These are phyloP conservation scores for Lojkania enalia DNA, from an alignment of 2,329 filamentous ascomycete genomes.

Conservation along the genomic window DNA sequence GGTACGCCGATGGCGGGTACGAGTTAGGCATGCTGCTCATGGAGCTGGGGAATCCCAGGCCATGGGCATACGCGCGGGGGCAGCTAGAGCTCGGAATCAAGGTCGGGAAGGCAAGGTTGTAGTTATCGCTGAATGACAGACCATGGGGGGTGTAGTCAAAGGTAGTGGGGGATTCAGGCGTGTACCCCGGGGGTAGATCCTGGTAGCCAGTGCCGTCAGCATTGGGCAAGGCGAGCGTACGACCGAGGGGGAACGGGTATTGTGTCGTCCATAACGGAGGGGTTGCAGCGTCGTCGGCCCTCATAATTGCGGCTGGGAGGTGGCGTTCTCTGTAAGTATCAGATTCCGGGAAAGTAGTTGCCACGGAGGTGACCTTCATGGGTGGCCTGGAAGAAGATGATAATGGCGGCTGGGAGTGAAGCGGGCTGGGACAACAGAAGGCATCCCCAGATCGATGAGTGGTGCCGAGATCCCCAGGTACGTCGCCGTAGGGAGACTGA, in stretches of 20 bases:
- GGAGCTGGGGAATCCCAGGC: conserved; percentile 17
- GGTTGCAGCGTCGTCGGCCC: conserved; percentile 20
- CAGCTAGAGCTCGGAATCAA: conserved; percentile 21
- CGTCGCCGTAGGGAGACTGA: conserved; percentile 24
- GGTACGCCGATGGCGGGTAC: conserved; percentile 38
- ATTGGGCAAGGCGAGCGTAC: background rate
- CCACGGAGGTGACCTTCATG: conserved; percentile 17
- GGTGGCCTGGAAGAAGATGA: conserved; percentile 16
- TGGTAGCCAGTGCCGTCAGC: conserved; percentile 14
- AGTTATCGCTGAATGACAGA: conserved; percentile 26
- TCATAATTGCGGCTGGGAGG: conserved; percentile 12
- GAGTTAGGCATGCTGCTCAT: conserved; percentile 20
- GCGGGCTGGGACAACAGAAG: conserved; percentile 22
- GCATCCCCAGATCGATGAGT: conserved; percentile 20
- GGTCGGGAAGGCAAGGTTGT: conserved; percentile 23
- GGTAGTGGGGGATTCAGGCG: conserved; percentile 8
- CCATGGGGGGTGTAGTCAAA: conserved; percentile 26
- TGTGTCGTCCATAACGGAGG: conserved; percentile 28
- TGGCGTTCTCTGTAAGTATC: conserved; percentile 11
- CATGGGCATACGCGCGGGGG: conserved; percentile 28
- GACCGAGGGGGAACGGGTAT: conserved; percentile 12
- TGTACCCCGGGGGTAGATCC: conserved; percentile 14
- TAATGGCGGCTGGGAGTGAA: conserved; percentile 18
- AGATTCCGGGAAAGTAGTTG: conserved; percentile 18
- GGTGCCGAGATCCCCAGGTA: conserved; percentile 21